Percentiles rank a stretch among this genome's conserved stretches.
Conservation (phyloP, 2,329 filamentous ascomycete species). For the Sarocladiaceae sp. region DNA sequence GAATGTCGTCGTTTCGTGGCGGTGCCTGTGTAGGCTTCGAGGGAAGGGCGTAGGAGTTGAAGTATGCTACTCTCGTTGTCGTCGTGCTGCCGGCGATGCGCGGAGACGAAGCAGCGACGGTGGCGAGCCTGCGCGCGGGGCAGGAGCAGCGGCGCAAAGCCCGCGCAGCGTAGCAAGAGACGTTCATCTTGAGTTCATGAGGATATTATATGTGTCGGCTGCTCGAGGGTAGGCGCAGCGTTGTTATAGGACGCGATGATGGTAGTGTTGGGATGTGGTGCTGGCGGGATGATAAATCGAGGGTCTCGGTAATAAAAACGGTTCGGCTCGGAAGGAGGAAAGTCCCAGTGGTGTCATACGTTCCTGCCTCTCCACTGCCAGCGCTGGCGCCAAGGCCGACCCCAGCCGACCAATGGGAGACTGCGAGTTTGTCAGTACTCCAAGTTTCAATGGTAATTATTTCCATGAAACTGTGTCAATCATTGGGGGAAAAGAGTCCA, state of each 20-base stretch:
- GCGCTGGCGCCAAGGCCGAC: constrained; percentile 4
- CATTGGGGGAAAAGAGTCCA: too few relatives aligned
- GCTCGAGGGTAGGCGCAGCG: background rate
- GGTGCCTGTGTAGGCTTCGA: constrained; percentile 32
- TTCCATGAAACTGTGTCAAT: background rate
- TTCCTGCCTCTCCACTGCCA: background rate
- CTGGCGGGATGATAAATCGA: constrained; percentile 7
- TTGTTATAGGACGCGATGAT: background rate
- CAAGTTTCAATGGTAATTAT: background rate
- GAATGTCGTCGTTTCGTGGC: constrained; percentile 35
- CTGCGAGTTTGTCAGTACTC: constrained; percentile 10
- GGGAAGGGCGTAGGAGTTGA: constrained; percentile 47
- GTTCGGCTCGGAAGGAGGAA: background rate
- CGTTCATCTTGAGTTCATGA: constrained; percentile 36
- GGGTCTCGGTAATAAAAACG: constrained; percentile 3
- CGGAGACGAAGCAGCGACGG: constrained; percentile 18
- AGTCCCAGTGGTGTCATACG: constrained; percentile 8
- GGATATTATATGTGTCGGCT: background rate
- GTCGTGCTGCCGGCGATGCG: too few relatives aligned
- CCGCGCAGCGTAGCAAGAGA: constrained; percentile 32
- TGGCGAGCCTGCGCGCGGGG: constrained; percentile 21
- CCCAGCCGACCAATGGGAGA: constrained; percentile 9
- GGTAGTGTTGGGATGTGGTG: constrained; percentile 9
- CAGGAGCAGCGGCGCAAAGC: constrained; percentile 17
- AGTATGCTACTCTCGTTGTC: constrained; percentile 31